Percentiles rank a stretch among this genome's conserved stretches.
phyloP scores from a whole-genome alignment of 2,329 filamentous ascomycete species.

The Trichophyton rubrum region DNA sequence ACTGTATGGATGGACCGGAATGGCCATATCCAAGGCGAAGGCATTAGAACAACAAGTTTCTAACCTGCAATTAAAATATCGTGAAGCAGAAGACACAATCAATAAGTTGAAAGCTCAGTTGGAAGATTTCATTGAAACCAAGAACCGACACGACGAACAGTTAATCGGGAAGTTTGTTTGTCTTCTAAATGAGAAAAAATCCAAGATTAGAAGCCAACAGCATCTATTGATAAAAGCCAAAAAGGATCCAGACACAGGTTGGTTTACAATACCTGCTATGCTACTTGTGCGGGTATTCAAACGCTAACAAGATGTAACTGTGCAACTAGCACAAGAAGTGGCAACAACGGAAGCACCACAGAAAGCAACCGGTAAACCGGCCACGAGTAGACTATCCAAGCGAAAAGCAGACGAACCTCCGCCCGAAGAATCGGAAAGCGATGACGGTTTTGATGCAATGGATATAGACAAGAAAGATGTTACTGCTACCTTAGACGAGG shows the following conservation, averaged over 20 bases:
- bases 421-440: conserved; percentile 18
- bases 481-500: conserved; percentile 4
- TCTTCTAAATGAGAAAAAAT: conserved; percentile 51
- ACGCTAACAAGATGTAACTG: conserved; percentile 15
- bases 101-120: conserved; percentile 42
- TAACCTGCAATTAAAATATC: conserved; percentile 29
- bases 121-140: conserved; percentile 45
- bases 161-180: conserved; percentile 47
- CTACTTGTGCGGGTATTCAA: not conserved
- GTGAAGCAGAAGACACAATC: conserved; percentile 39
- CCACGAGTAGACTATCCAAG: conserved; percentile 17
- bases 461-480: conserved; percentile 19
- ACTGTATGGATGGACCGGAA: conserved; percentile 45
- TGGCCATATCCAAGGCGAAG: conserved; percentile 35
- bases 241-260: conserved; percentile 29
- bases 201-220: conserved; percentile 52
- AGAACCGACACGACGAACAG: conserved; percentile 44
- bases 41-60: conserved; percentile 32
- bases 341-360: conserved; percentile 9
- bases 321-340: conserved; percentile 18
- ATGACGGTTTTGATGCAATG: conserved; percentile 29
- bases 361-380: conserved; percentile 7
- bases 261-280: conserved; percentile 4
- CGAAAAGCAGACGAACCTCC: conserved; percentile 18
- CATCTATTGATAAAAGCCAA: conserved; percentile 42